Evolutionary conservation across 495 filamentous ascomycete genomes (phyloP).

Genomic region (Trichodelitschia bisporula): DNA sequence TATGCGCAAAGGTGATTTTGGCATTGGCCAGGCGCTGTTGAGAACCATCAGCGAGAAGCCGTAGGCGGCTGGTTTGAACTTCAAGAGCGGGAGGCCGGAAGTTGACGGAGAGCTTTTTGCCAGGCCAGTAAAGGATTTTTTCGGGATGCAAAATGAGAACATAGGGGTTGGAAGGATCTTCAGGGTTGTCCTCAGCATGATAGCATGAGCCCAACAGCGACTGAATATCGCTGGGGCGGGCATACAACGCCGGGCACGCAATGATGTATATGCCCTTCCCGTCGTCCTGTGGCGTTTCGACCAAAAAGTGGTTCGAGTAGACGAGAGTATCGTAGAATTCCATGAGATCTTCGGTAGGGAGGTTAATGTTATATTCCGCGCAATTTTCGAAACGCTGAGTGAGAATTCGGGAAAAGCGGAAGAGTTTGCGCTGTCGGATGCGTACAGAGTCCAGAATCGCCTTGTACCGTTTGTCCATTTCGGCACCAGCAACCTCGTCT

Average conservation of each 20-base stretch:
- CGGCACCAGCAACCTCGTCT: slow-evolving; percentile 47
- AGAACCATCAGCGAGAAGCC: slow-evolving; percentile 75
- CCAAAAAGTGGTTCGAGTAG: slow-evolving; percentile 64
- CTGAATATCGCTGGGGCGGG: slow-evolving; percentile 54
- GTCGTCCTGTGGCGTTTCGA: slow-evolving; percentile 39
- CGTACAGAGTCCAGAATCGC: slow-evolving; percentile 84
- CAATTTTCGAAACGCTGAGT: slow-evolving; percentile 88
- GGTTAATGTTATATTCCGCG: slow-evolving; percentile 69
- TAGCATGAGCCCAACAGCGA: slow-evolving; percentile 73
- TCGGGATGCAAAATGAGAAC: slow-evolving; percentile 69
- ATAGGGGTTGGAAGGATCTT: slow-evolving; percentile 56
- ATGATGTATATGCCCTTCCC: slow-evolving; percentile 51
- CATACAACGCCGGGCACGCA: slow-evolving; percentile 53
- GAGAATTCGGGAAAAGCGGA: slow-evolving; percentile 66
- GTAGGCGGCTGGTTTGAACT: slow-evolving; percentile 63
- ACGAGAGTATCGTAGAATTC: slow-evolving; percentile 63
- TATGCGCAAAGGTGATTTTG: slow-evolving; percentile 45
- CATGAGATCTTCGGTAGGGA: slow-evolving; percentile 36
- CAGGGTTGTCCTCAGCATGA: slow-evolving; percentile 41
- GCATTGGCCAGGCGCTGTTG: slow-evolving; percentile 56
- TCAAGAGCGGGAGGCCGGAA: slow-evolving; percentile 61
- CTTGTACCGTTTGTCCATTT: slow-evolving; percentile 95
- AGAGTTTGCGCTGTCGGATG: slow-evolving; percentile 72
- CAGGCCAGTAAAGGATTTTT: slow-evolving; percentile 53
- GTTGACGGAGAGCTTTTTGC: slow-evolving; percentile 41